Evolutionary conservation across 768 basidiomycete genomes (phyloP).

Genomic region (Hemileccinum rubropunctum): DNA sequence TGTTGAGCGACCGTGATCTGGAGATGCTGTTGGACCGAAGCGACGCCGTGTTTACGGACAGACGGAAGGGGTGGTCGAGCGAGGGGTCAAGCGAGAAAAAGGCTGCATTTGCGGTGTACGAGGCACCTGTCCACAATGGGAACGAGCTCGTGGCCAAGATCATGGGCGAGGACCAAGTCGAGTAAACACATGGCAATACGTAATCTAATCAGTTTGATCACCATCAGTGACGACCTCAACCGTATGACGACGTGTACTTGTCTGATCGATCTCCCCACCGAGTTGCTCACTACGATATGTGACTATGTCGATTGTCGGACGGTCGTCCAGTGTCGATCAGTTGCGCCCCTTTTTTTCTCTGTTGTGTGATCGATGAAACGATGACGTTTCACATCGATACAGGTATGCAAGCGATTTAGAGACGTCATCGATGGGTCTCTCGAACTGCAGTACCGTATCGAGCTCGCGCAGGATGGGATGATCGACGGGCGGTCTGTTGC

Average conservation of each 20-base stretch:
- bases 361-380: no score
- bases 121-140: constrained; percentile 58
- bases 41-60: constrained; percentile 65
- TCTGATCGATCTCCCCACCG: constrained; percentile 15
- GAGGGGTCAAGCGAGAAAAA: constrained; percentile 30
- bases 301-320: constrained; percentile 7
- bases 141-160: constrained; percentile 70
- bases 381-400: background rate
- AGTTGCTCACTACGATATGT: constrained; percentile 14
- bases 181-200: background rate
- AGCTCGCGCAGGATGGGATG: constrained; percentile 40
- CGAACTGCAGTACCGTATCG: constrained; percentile 38
- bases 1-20: constrained; percentile 82
- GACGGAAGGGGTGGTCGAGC: constrained; percentile 74
- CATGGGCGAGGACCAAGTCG: constrained; percentile 44
- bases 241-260: background rate
- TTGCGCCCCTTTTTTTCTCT: constrained; percentile 1
- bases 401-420: constrained; percentile 24
- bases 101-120: constrained; percentile 76
- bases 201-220: no score
- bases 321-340: constrained; percentile 10
- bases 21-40: constrained; percentile 78
- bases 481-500: constrained; percentile 13
- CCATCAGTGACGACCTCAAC: background rate
- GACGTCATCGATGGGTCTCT: constrained; percentile 24